Conservation (phyloP, 345 rosid species). For the Eucalyptus dawsonii region DNA sequence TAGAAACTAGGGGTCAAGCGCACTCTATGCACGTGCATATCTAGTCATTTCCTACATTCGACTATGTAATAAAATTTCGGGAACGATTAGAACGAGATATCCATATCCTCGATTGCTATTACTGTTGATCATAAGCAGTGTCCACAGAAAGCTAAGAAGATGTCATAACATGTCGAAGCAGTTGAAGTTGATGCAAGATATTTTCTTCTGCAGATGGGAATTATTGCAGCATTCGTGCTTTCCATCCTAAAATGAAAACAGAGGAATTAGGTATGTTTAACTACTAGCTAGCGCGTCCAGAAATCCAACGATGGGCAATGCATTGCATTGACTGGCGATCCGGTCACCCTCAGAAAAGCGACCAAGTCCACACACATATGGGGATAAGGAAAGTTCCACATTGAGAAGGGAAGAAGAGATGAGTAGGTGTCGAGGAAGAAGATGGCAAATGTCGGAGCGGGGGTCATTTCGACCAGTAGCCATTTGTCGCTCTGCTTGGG, state of each 20-base stretch:
- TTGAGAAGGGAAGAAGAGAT: background rate
- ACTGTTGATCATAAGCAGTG: background rate
- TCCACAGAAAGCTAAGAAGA: background rate
- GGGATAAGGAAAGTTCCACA: background rate
- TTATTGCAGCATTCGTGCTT: background rate
- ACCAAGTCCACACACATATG: background rate
- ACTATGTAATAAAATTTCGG: background rate
- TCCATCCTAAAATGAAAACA: background rate
- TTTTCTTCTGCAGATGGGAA: background rate
- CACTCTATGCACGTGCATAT: background rate
- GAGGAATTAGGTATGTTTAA: background rate
- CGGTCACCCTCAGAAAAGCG: background rate
- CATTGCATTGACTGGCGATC: background rate
- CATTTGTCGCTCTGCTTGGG: background rate
- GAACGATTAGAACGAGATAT: background rate
- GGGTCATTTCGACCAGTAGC: background rate
- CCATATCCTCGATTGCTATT: background rate
- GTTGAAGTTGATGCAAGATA: background rate
- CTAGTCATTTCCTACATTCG: background rate
- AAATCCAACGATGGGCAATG: background rate
- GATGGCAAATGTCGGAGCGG: background rate
- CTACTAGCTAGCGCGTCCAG: background rate
- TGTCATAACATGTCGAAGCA: background rate
- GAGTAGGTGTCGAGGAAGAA: background rate
- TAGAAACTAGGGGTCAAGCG: background rate